These are phyloP conservation scores for Martensiomyces pterosporus DNA, from an alignment of 192 early-diverging fungal genomes.

Conservation along the genomic window DNA sequence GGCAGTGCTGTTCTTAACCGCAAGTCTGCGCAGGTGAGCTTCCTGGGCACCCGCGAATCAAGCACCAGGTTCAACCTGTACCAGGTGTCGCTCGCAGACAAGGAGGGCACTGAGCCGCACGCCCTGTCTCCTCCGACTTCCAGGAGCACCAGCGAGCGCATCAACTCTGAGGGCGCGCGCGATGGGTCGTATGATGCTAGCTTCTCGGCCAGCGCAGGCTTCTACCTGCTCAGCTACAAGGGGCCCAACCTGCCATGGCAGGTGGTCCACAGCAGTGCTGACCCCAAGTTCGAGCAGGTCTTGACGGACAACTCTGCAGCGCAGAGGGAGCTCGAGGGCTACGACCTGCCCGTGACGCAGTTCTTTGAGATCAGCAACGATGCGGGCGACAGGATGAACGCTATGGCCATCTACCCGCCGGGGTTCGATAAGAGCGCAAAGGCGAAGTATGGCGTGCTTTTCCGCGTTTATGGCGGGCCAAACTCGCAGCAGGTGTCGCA, in stretches of 20 bases:
- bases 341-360: slow-evolving; percentile 57
- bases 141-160: slow-evolving; percentile 15
- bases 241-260: slow-evolving; percentile 85
- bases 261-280: slow-evolving; percentile 55
- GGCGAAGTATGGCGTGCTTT: slow-evolving; percentile 80
- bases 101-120: slow-evolving; percentile 5
- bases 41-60: slow-evolving; percentile 37
- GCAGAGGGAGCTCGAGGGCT: slow-evolving; percentile 43
- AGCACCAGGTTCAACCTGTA: slow-evolving; percentile 41
- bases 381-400: slow-evolving; percentile 64
- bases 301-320: slow-evolving; percentile 57
- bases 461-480: slow-evolving; percentile 89
- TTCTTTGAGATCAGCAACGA: slow-evolving; percentile 48
- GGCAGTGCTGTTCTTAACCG: slow-evolving; percentile 44
- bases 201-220: slow-evolving; percentile 71
- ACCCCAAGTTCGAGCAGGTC: slow-evolving; percentile 53
- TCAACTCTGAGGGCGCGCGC: slow-evolving; percentile 16
- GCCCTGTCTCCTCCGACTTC: slow-evolving; percentile 34
- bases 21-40: slow-evolving; percentile 41
- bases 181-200: slow-evolving; percentile 56
- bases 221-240: slow-evolving; percentile 71
- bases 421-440: slow-evolving; percentile 63
- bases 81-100: slow-evolving; percentile 38
- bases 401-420: slow-evolving; percentile 73
- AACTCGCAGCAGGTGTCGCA: slow-evolving; percentile 75